These are phyloP conservation scores for Colletotrichum cuscutae DNA, from an alignment of 2,329 filamentous ascomycete genomes.

Conservation along the genomic window DNA sequence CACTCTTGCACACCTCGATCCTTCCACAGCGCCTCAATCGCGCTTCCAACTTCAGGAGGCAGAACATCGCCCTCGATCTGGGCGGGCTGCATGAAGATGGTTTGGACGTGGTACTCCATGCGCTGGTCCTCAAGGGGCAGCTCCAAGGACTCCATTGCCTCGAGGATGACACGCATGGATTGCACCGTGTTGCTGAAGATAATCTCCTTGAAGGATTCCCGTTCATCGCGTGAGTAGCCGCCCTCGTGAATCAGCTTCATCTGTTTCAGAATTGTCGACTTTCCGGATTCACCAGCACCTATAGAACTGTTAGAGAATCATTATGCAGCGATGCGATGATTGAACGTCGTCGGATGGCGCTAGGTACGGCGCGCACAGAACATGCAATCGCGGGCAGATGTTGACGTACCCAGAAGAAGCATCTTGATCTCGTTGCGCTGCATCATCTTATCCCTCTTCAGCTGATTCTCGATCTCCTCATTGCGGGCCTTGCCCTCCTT, in stretches of 20 bases:
- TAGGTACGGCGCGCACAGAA: neutral
- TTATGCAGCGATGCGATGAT: neutral
- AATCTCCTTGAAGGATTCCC: constrained; percentile 77
- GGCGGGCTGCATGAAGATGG: constrained; percentile 97
- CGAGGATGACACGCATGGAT: constrained; percentile 75
- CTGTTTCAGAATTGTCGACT: constrained; percentile 94
- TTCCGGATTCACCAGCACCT: constrained; percentile 98
- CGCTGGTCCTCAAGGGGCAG: constrained; percentile 90
- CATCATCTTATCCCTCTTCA: constrained; percentile 98
- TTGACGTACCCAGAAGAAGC: constrained; percentile 85
- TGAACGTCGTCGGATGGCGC: neutral
- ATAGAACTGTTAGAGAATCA: constrained; percentile 37
- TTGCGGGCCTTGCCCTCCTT: constrained; percentile 99
- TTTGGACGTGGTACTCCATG: constrained; percentile 97
- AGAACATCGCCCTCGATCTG: constrained; percentile 96
- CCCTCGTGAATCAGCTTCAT: constrained; percentile 99
- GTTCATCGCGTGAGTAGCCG: constrained; percentile 92
- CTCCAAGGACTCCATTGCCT: constrained; percentile 76
- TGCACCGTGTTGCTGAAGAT: constrained; percentile 78
- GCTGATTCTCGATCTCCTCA: constrained; percentile 99
- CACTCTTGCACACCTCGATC: constrained; percentile 93
- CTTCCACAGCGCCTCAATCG: constrained; percentile 93
- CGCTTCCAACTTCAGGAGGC: constrained; percentile 92
- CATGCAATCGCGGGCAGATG: neutral
- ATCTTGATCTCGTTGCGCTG: constrained; percentile 99